These are phyloP conservation scores for Diospyros lotus DNA, from an alignment of 148 eudicot species.

Conservation along the genomic window DNA sequence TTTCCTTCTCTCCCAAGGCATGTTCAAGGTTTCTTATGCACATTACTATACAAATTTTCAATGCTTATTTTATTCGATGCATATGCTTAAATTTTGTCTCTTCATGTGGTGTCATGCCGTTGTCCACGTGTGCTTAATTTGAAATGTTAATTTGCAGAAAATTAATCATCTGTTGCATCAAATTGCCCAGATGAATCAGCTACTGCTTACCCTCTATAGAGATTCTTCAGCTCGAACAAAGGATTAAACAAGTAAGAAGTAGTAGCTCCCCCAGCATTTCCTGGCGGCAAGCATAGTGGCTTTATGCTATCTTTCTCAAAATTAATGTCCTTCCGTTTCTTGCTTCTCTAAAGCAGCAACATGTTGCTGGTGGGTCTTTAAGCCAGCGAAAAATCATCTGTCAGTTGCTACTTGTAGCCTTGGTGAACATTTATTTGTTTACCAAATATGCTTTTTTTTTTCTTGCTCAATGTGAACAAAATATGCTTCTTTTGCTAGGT, in stretches of 20 bases:
- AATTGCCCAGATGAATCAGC: slow-evolving; percentile 44
- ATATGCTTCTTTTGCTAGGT: too few relatives aligned
- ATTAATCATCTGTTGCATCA: slow-evolving; percentile 49
- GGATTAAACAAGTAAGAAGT: slow-evolving; percentile 15
- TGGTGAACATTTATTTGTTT: too few relatives aligned
- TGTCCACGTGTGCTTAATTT: neutral
- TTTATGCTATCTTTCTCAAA: neutral
- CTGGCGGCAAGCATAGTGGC: neutral
- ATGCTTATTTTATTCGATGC: neutral
- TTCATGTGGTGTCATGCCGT: neutral
- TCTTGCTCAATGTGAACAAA: too few relatives aligned
- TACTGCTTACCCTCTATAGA: slow-evolving; percentile 30
- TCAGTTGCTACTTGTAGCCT: too few relatives aligned
- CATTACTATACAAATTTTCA: neutral
- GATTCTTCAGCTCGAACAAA: slow-evolving; percentile 22
- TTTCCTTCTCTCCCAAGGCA: too few relatives aligned
- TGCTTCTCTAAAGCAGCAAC: neutral
- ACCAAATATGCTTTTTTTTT: too few relatives aligned
- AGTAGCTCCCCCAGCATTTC: too few relatives aligned
- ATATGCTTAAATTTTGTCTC: neutral
- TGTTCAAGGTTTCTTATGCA: neutral
- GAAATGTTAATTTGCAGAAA: slow-evolving; percentile 43
- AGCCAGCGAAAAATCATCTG: too few relatives aligned
- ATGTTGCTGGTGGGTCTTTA: neutral
- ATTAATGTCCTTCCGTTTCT: neutral